Evolutionary conservation across 495 filamentous ascomycete species (phyloP), one percentile per base, ranked within the genome.

Genomic region (Pseudevernia furfuracea): DNA sequence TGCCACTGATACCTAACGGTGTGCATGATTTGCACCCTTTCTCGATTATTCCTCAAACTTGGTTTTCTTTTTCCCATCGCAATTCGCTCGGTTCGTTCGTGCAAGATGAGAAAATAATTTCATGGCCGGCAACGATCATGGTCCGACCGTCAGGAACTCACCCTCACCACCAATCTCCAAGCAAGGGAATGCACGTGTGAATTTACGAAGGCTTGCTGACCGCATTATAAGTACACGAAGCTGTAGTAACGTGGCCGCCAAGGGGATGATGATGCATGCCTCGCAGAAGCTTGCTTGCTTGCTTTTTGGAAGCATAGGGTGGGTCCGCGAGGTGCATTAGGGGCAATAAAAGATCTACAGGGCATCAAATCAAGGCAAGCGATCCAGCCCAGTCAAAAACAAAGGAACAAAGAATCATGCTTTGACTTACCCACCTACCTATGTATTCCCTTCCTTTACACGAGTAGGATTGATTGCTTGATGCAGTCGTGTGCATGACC

Each of bases 251-350:
- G n/a, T n/a, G n/a, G n/a, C n/a, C n/a, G n/a, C n/a, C n/a, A n/a
- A n/a, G n/a, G n/a, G n/a, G n/a, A n/a, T n/a, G 49, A 55, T 55
- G 30, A 55, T 55, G 52, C 52, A 55, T 55, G 30, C 52, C 52
- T 55, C 52, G 52, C 52, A 55, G 30, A 34, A 55, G 52, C 52
- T 17, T 17, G 30, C 52, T 55, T 55, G 52, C n/a, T n/a, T n/a
- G 52, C 25, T 21, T 32, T 9, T 3, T 55, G 19, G 30, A 55
- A 15, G 23, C 6, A 21, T 21, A 8, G 28, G 15, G 52, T 55
- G 52, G 52, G 30, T 55, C 30, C 30, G 8, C 7, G 30, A 55
- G 52, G 52, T 55, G 30, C 52, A 55, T 55, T 55, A 55, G 52
- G 52, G 52, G 52, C 52, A 55, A 34, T 34, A 30, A 34, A 36